Percentiles rank a stretch among this genome's conserved stretches.
phyloP scores from a whole-genome alignment of 305 asterid genomes.

The Solanum aculeatissimum region DNA sequence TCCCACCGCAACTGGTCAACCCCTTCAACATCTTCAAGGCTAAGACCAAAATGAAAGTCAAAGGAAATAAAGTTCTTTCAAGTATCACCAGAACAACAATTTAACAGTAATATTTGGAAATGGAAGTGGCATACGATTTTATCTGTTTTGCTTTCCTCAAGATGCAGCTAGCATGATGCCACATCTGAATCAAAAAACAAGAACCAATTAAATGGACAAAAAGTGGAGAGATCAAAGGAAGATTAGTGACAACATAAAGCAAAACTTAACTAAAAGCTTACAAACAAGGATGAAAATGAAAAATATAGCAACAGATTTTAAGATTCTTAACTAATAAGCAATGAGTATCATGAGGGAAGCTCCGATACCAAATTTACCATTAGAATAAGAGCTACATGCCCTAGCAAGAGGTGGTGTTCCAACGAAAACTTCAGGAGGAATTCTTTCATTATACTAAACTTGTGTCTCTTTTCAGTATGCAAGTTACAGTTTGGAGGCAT shows the following conservation, averaged over 20 bases:
- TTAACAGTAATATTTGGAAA: not conserved
- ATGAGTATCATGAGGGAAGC: not conserved
- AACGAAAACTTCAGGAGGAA: not conserved
- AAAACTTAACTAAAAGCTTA: not conserved
- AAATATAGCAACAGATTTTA: not conserved
- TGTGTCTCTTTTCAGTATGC: not conserved
- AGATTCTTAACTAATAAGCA: not conserved
- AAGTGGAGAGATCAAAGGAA: not conserved
- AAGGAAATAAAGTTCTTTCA: not conserved
- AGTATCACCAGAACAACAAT: not conserved
- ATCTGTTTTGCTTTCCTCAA: slow-evolving; percentile 68
- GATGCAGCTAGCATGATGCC: slow-evolving; percentile 91
- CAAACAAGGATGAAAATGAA: not conserved
- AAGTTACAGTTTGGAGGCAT: not conserved
- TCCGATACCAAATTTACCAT: not conserved
- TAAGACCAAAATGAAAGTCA: slow-evolving; percentile 14
- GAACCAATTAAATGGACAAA: not conserved
- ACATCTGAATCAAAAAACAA: slow-evolving; percentile 53
- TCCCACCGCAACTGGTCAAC: slow-evolving; percentile 91
- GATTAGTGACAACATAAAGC: not conserved
- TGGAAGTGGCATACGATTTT: slow-evolving; percentile 37
- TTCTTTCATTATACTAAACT: not conserved
- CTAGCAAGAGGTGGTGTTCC: not conserved
- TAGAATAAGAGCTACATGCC: not conserved
- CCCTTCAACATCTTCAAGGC: slow-evolving; percentile 87